These are phyloP conservation scores for Nymphaea colorata DNA, from an alignment of 164 flowering plant species.

Conservation along the genomic window DNA sequence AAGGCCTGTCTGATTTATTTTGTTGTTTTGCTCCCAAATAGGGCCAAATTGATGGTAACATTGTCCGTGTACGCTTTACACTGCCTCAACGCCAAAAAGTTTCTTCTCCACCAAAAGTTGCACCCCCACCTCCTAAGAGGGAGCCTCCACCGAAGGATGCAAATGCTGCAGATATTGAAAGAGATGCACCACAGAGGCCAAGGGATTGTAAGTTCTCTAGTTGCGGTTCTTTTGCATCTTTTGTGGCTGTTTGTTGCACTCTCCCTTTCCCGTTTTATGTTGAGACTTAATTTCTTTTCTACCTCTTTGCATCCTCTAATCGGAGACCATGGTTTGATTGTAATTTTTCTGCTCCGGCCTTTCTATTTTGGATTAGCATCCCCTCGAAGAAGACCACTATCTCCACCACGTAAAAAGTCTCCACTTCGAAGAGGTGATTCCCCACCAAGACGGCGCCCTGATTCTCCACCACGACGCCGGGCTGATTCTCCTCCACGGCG, in stretches of 20 bases:
- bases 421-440: conserved; percentile 73
- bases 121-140: conserved; percentile 42
- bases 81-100: conserved; percentile 56
- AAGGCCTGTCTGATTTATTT: conserved; percentile 1
- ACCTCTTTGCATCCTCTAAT: too few relatives aligned
- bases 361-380: conserved; percentile 34
- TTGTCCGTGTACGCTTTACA: conserved; percentile 71
- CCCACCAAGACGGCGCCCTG: conserved; percentile 45
- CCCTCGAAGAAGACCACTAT: conserved; percentile 56
- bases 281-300: too few relatives aligned
- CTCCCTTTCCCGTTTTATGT: too few relatives aligned
- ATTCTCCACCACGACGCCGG: conserved; percentile 64
- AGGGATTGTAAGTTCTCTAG: conserved; percentile 40
- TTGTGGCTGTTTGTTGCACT: neutral
- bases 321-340: neutral
- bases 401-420: conserved; percentile 70
- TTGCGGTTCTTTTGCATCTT: neutral
- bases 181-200: conserved; percentile 49
- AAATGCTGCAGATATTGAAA: conserved; percentile 44
- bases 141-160: conserved; percentile 47
- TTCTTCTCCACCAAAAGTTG: conserved; percentile 53
- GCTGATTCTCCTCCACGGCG: conserved; percentile 63
- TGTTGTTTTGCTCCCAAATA: conserved; percentile 15
- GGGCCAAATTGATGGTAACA: conserved; percentile 95
- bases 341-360: neutral